These are phyloP conservation scores for Mycena maculata DNA, from an alignment of 768 basidiomycete species.

Conservation along the genomic window DNA sequence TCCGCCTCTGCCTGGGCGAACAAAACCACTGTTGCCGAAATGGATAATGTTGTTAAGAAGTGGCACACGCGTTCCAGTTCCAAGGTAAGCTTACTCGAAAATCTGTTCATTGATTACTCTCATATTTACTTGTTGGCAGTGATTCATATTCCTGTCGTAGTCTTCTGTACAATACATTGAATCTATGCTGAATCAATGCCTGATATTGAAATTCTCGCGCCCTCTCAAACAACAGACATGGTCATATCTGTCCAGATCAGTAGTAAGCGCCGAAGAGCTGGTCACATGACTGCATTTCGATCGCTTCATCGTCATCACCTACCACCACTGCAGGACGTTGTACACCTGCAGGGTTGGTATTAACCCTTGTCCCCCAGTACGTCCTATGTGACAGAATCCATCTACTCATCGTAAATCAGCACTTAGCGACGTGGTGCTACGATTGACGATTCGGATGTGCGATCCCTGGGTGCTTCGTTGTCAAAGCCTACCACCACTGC, in stretches of 20 bases:
- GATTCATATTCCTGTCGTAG: not conserved
- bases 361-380: not conserved
- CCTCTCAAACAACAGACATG: not conserved
- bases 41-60: not conserved
- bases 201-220: not conserved
- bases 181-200: not conserved
- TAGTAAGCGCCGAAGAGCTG: not conserved
- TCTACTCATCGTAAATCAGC: no score
- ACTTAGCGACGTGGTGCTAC: not conserved
- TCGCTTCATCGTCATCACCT: no score
- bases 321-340: conserved; percentile 5
- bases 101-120: not conserved
- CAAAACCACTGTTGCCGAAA: not conserved
- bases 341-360: conserved; percentile 1
- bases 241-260: not conserved
- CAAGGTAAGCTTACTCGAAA: not conserved
- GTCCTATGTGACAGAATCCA: no score
- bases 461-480: not conserved
- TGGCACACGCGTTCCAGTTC: not conserved
- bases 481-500: conserved; percentile 4
- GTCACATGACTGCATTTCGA: conserved; percentile 6
- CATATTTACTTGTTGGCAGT: not conserved
- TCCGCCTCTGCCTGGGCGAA: not conserved
- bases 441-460: not conserved
- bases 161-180: not conserved